Conservation (phyloP, 805 yeast species). For the Kurtzmaniella fragi region DNA sequence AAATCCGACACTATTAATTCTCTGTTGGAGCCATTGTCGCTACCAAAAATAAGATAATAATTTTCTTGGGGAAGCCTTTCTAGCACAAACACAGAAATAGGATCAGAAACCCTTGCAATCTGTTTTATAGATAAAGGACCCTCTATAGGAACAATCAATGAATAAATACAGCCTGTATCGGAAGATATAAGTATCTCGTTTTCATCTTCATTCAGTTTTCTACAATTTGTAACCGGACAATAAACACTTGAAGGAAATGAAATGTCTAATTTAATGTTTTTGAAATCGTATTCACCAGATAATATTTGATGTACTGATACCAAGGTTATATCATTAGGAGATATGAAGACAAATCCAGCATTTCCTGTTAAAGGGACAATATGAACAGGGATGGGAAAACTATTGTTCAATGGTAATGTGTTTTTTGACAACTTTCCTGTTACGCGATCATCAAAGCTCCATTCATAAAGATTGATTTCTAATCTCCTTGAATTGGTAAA, state of each 20-base stretch:
- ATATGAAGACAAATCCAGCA: conserved; percentile 35
- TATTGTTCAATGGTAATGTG: conserved; percentile 34
- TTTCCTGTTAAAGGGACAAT: conserved; percentile 33
- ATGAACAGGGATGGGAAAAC: conserved; percentile 39
- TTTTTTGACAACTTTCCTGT: conserved; percentile 26
- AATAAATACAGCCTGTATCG: conserved; percentile 29
- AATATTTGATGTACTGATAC: conserved; percentile 41
- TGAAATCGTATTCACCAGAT: conserved; percentile 42
- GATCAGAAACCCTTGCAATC: conserved; percentile 30
- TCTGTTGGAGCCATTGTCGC: conserved; percentile 37
- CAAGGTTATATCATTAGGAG: conserved; percentile 25
- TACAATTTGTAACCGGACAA: conserved; percentile 15
- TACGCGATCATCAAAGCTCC: conserved; percentile 35
- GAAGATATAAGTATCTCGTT: conserved; percentile 31
- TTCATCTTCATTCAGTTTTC: conserved; percentile 9
- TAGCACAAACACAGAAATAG: conserved; percentile 28
- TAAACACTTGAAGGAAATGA: conserved; percentile 39
- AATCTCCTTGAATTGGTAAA: conserved; percentile 34
- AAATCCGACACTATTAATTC: conserved; percentile 25
- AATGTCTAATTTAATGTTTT: conserved; percentile 15
- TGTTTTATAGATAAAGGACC: conserved; percentile 16
- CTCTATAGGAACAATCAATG: conserved; percentile 16
- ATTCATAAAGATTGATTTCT: conserved; percentile 32
- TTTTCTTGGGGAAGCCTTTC: conserved; percentile 11
- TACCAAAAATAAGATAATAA: conserved; percentile 30